These are phyloP conservation scores for Suillus alpinus DNA, from an alignment of 768 basidiomycete species.

Conservation along the genomic window DNA sequence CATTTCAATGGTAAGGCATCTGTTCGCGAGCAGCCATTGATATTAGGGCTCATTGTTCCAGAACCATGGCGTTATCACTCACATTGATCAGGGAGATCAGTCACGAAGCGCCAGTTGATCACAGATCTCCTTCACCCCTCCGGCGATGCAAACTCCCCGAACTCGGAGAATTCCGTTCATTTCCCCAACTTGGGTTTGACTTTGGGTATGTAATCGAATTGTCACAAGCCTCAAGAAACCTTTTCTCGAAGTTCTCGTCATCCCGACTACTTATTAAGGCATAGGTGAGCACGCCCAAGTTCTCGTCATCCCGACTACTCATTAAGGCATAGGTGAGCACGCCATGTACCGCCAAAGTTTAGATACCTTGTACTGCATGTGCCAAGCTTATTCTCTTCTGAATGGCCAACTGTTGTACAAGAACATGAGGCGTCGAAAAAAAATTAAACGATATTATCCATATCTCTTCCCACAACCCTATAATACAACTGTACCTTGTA, in stretches of 20 bases:
- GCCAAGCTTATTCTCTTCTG: neutral
- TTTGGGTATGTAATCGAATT: neutral
- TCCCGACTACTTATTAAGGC: too few relatives aligned
- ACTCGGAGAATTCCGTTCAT: slow-evolving; percentile 27
- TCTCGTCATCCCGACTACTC: neutral
- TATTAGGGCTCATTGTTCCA: neutral
- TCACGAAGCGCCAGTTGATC: too few relatives aligned
- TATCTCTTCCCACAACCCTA: neutral
- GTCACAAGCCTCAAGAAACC: neutral
- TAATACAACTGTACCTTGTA: neutral
- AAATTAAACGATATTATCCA: neutral
- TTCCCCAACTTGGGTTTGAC: slow-evolving; percentile 2
- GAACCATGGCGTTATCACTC: neutral
- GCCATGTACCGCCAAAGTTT: neutral
- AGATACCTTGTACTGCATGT: neutral
- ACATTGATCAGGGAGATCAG: too few relatives aligned
- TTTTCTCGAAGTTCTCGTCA: too few relatives aligned
- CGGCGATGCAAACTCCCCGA: slow-evolving; percentile 32
- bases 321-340: neutral
- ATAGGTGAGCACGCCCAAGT: too few relatives aligned
- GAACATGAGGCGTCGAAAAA: neutral
- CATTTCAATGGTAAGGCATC: neutral
- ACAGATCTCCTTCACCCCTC: slow-evolving; percentile 32
- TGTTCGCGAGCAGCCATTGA: neutral
- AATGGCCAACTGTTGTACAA: neutral